Base-by-base conservation (phyloP, 1,284 basidiomycete species). In the Rhodofomes roseus region DNA sequence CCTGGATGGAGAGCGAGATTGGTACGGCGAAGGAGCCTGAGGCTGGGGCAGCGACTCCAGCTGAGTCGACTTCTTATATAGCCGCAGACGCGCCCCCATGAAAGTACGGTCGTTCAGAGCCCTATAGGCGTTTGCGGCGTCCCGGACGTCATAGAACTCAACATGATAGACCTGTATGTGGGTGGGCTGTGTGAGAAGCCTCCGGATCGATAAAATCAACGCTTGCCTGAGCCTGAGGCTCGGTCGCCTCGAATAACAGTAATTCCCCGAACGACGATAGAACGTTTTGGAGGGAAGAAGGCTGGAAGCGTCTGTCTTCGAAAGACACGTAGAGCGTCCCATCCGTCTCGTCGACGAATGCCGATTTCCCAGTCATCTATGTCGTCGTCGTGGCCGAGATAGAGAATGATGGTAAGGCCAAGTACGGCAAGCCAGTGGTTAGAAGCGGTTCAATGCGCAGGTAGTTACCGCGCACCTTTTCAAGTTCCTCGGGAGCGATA, bases 121-220 rank as follows among this genome's bases (percentile, higher is more conserved):
- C 63, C 77, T 80, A 44, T 81, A 80, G 7, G 75, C 73, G 37
- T 72, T 71, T 36, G 74, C 73, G 5, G 83, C 83, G 48, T 81
- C 79, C 34, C 84, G 78, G 22, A 80, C 74, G 66, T 91, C 86
- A 67, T 78, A 85, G 66, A 83, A 91, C 63, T 90, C 87, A 51
- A 84, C 81, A 51, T 73, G 73, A 70, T 83, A 89, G 27, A 77
- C 70, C 72, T 81, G 69, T 14, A 20, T 43, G 18, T 48, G 43
- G 29, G 16, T 44, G 29, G 31, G 31, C 31, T 27, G 40, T 40
- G 39, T 27, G 63, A 52, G 54, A 25, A n/a, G n/a, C n/a, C n/a
- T n/a, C n/a, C 4, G 18, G 12, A 16, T 12, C 14, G 2, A 2
- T 4, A 22, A 4, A 23, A 23, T 37, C 27, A 31, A 14, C 29